Conservation (phyloP, 2,329 filamentous ascomycete species). For the Fusarium denticulatum region DNA sequence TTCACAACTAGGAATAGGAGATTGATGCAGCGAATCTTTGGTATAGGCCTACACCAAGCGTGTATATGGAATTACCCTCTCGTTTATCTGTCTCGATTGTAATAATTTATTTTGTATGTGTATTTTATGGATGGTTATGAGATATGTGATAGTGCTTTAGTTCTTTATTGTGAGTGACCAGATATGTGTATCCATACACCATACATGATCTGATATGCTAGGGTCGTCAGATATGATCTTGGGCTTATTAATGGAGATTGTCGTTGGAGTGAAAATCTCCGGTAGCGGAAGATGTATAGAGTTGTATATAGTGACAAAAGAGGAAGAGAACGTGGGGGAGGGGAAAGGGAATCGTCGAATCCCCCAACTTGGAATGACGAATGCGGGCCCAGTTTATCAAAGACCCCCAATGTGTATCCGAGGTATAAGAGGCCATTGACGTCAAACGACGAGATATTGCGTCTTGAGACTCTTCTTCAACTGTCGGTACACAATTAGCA, state of each 20-base stretch:
- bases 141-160: not conserved
- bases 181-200: not conserved
- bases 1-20: not conserved
- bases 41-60: conserved; percentile 27
- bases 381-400: conserved; percentile 34
- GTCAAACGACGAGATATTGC: not conserved
- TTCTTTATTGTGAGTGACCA: not conserved
- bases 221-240: not conserved
- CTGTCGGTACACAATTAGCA: not conserved
- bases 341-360: conserved; percentile 14
- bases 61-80: conserved; percentile 40
- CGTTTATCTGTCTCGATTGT: conserved; percentile 41
- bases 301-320: not conserved
- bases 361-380: conserved; percentile 39
- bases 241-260: not conserved
- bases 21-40: conserved; percentile 17
- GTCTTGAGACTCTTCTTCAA: not conserved
- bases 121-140: conserved; percentile 3
- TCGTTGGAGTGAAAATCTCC: not conserved
- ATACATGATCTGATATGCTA: not conserved
- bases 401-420: conserved; percentile 7
- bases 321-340: conserved; percentile 25
- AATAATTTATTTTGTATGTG: conserved; percentile 42
- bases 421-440: conserved; percentile 18
- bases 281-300: conserved; percentile 7